These are phyloP conservation scores for Alternaria ethzedia DNA, from an alignment of 2,329 filamentous ascomycete species.

Conservation along the genomic window DNA sequence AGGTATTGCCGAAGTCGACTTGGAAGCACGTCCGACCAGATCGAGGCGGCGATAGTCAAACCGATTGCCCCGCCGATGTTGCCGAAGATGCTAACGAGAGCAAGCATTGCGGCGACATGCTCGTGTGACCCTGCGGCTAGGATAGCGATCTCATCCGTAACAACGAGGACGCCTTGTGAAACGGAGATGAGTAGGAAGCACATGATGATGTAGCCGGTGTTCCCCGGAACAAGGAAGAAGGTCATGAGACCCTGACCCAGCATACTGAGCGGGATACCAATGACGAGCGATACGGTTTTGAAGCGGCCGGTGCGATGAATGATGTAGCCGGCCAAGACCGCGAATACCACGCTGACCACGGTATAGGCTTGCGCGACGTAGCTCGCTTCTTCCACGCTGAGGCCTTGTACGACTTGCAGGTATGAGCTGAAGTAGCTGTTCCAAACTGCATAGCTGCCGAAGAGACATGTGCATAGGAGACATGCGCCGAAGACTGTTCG, in stretches of 20 bases:
- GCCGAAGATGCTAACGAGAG: constrained; percentile 62
- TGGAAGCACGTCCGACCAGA: constrained; percentile 59
- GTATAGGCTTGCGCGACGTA: constrained; percentile 46
- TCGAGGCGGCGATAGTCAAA: constrained; percentile 63
- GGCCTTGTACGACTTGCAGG: constrained; percentile 43
- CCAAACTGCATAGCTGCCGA: constrained; percentile 42
- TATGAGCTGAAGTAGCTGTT: constrained; percentile 47
- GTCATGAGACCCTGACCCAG: constrained; percentile 37
- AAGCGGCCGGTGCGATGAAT: constrained; percentile 25
- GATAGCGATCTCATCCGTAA: constrained; percentile 28
- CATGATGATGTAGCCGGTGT: constrained; percentile 41
- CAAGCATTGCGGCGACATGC: constrained; percentile 56
- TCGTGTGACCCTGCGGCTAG: constrained; percentile 40
- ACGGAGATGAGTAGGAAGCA: constrained; percentile 38
- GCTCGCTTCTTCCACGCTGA: constrained; percentile 34
- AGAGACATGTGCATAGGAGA: constrained; percentile 50
- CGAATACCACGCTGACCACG: constrained; percentile 26
- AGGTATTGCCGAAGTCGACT: constrained; percentile 10
- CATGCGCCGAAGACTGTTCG: constrained; percentile 59
- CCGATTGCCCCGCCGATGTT: constrained; percentile 58
- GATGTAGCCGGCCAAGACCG: constrained; percentile 15
- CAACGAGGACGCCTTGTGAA: constrained; percentile 30
- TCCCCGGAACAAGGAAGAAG: constrained; percentile 30
- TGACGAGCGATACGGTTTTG: constrained; percentile 20
- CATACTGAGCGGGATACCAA: constrained; percentile 24